These are phyloP conservation scores for Penicillium canescens DNA, from an alignment of 495 filamentous ascomycete genomes.

Conservation along the genomic window DNA sequence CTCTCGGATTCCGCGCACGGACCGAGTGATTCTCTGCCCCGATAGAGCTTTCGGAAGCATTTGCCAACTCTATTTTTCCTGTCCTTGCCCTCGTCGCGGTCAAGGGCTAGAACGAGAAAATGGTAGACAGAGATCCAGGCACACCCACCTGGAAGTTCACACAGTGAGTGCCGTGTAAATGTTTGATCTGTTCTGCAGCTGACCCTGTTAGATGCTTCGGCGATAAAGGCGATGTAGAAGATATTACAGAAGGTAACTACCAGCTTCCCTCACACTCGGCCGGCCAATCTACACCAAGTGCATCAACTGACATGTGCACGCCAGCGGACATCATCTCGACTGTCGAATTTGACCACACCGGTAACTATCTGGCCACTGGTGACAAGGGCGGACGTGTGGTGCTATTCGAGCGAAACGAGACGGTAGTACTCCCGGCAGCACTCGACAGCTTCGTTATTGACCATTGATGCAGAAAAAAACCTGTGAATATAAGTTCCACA, in stretches of 20 bases:
- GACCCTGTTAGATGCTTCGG: constrained; percentile 80
- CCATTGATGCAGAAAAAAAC: constrained; percentile 84
- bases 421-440: constrained; percentile 50
- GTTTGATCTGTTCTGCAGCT: not conserved
- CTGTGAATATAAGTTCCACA: constrained; percentile 99
- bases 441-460: constrained; percentile 6
- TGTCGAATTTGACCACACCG: constrained; percentile 98
- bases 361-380: constrained; percentile 96
- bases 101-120: constrained; percentile 59
- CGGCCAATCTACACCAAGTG: constrained; percentile 8
- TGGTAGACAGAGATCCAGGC: constrained; percentile 94
- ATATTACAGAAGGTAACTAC: constrained; percentile 92
- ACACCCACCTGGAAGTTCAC: constrained; percentile 99
- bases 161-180: constrained; percentile 69
- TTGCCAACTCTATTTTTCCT: constrained; percentile 14
- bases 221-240: constrained; percentile 99
- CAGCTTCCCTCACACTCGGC: constrained; percentile 4
- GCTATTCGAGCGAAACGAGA: constrained; percentile 96
- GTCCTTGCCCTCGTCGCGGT: constrained; percentile 14
- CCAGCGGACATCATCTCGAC: constrained; percentile 98
- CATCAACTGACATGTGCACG: constrained; percentile 13
- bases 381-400: constrained; percentile 98
- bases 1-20: constrained; percentile 6
- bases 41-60: constrained; percentile 21
- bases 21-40: constrained; percentile 11